Evolutionary conservation across 2,329 filamentous ascomycete species (phyloP).

Genomic region (Teratosphaeria epicoccoides): DNA sequence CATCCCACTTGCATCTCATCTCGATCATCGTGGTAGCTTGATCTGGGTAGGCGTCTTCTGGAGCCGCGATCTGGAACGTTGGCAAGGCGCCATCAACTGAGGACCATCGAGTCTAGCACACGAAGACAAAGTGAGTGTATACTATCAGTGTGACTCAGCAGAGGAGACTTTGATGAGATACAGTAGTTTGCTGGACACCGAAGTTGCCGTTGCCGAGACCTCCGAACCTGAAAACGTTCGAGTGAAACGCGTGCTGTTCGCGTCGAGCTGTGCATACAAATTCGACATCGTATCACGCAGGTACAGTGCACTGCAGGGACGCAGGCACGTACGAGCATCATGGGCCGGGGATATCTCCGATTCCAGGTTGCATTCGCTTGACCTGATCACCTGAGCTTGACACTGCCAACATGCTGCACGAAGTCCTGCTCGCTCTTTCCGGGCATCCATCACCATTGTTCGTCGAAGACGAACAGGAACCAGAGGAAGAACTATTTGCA

Average conservation of each 20-base stretch:
- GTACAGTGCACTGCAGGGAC: not conserved
- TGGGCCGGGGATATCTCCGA: no score
- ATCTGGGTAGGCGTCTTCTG: not conserved
- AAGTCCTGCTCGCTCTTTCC: constrained; percentile 92
- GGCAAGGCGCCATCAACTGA: not conserved
- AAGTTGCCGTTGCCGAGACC: not conserved
- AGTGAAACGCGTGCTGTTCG: not conserved
- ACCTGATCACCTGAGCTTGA: no score
- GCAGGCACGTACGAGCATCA: not conserved
- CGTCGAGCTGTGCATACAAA: not conserved
- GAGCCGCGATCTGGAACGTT: not conserved
- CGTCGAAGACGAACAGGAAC: constrained; percentile 31
- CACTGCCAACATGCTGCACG: constrained; percentile 70
- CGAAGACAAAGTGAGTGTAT: no score
- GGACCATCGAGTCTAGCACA: not conserved
- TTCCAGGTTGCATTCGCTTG: no score
- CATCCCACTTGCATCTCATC: not conserved
- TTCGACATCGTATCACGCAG: not conserved
- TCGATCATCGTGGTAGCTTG: not conserved
- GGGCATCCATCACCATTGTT: constrained; percentile 87
- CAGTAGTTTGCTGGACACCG: no score
- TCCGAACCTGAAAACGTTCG: no score
- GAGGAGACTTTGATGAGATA: no score
- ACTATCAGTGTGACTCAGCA: no score
- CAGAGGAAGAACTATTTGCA: constrained; percentile 24